Conservation (phyloP, 768 basidiomycete species). For the Tephrocybe sp. region DNA sequence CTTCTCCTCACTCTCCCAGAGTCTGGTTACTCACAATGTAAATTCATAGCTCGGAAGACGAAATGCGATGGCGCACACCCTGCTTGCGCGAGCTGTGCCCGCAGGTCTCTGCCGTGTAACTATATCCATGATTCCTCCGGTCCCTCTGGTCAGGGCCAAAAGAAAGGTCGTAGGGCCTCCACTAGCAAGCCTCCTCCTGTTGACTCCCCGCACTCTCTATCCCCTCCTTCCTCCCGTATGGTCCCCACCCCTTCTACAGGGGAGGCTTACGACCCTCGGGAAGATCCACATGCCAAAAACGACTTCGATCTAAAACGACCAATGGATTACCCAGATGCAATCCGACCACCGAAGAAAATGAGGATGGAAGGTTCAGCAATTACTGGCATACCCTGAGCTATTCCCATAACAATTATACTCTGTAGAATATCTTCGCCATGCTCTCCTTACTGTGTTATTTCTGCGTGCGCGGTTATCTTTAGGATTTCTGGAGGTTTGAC, state of each 20-base stretch:
- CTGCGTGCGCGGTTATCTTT: constrained; percentile 18
- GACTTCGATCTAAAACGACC: constrained; percentile 61
- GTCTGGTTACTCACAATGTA: constrained; percentile 1
- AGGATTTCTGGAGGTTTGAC: constrained; percentile 17
- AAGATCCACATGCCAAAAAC: constrained; percentile 41
- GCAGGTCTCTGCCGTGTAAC: constrained; percentile 71
- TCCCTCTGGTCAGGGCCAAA: constrained; percentile 32
- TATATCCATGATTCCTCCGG: constrained; percentile 67
- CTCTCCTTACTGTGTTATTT: constrained; percentile 28
- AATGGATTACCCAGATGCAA: constrained; percentile 49
- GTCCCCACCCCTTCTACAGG: constrained; percentile 44
- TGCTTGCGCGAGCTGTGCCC: constrained; percentile 78
- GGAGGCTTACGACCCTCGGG: constrained; percentile 36
- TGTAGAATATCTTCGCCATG: constrained; percentile 36
- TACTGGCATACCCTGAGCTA: constrained; percentile 54
- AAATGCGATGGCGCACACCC: constrained; percentile 88
- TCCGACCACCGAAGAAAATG: constrained; percentile 68
- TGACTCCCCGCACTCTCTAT: constrained; percentile 45
- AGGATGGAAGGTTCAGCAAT: constrained; percentile 53
- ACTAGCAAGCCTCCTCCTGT: constrained; percentile 43
- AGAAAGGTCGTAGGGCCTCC: constrained; percentile 55
- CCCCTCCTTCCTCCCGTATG: constrained; percentile 57
- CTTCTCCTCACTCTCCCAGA: too few relatives aligned
- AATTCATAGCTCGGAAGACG: constrained; percentile 73
- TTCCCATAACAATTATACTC: constrained; percentile 19